phyloP scores from a whole-genome alignment of 352 stramenopile genomes.

The Phytophthora crassamura region DNA sequence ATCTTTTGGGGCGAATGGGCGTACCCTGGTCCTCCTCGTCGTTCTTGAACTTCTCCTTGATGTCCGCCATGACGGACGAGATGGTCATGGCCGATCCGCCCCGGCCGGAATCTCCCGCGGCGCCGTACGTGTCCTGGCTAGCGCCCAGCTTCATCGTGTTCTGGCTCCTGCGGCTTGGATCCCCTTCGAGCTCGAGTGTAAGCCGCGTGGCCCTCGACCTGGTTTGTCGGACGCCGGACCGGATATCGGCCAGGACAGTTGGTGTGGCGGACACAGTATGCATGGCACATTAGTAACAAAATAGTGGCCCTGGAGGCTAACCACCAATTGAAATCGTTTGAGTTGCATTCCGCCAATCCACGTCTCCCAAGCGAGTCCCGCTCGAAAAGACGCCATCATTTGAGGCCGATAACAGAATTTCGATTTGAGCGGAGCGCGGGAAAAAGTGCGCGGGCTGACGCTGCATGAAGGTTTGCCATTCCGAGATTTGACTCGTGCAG shows the following conservation, averaged over 20 bases:
- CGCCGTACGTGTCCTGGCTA: conserved; percentile 60
- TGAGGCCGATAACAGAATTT: neutral
- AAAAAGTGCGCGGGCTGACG: conserved; percentile 7
- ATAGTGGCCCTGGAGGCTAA: conserved; percentile 6
- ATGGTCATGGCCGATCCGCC: conserved; percentile 53
- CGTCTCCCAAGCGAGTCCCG: conserved; percentile 23
- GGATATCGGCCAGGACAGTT: neutral
- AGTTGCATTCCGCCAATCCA: conserved; percentile 35
- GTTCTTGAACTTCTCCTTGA: conserved; percentile 99
- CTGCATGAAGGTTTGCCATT: conserved; percentile 25
- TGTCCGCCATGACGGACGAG: conserved; percentile 93
- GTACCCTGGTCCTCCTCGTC: conserved; percentile 95
- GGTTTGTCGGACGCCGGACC: conserved; percentile 2
- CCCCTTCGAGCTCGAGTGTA: conserved; percentile 22
- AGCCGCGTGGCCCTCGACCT: conserved; percentile 35
- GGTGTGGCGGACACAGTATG: neutral
- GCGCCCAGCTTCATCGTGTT: conserved; percentile 67
- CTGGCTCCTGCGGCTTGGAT: conserved; percentile 23
- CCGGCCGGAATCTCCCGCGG: conserved; percentile 47
- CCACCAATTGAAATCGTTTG: conserved; percentile 20
- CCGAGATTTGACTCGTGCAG: conserved; percentile 43
- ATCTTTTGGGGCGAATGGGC: conserved; percentile 12
- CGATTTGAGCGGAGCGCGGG: conserved; percentile 24
- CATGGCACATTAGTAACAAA: neutral
- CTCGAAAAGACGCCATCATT: conserved; percentile 30